A percentile compares a stretch with the other conserved stretches of the same genome.
Conservation (phyloP, 1,139 yeast species). For the Saccharomyces hybrid region DNA sequence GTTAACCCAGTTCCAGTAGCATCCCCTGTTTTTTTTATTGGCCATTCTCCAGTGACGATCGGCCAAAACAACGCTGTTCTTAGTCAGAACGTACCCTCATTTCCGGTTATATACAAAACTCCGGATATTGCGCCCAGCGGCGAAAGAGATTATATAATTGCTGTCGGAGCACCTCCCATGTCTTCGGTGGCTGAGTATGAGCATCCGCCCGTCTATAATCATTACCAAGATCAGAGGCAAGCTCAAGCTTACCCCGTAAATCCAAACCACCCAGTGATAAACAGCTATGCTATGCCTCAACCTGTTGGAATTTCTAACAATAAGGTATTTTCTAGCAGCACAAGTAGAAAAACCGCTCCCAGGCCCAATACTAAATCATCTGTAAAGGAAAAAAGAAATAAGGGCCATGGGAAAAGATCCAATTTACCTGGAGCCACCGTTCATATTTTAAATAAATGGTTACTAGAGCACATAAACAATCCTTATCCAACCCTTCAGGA, state of each 20-base stretch:
- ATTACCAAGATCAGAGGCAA: background rate
- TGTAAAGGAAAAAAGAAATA: background rate
- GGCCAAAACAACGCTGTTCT: background rate
- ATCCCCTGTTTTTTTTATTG: background rate
- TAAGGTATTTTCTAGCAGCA: background rate
- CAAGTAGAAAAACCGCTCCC: background rate
- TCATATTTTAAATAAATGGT: conserved; percentile 72
- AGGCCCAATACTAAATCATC: background rate
- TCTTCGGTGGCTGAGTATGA: background rate
- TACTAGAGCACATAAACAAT: conserved; percentile 74
- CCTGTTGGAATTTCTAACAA: background rate
- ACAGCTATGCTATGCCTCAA: background rate
- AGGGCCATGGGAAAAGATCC: conserved; percentile 38
- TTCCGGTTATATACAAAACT: background rate
- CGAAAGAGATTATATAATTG: background rate
- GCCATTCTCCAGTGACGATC: background rate
- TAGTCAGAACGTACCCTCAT: background rate
- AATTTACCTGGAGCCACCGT: conserved; percentile 89
- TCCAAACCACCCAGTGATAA: background rate
- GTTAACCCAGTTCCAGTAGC: background rate
- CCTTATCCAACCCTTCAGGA: conserved; percentile 94
- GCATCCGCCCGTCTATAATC: background rate
- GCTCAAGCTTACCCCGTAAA: background rate
- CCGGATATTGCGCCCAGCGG: background rate
- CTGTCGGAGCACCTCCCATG: background rate